Conservation (phyloP, 306 rosid species). For the Dalbergia cultrata region DNA sequence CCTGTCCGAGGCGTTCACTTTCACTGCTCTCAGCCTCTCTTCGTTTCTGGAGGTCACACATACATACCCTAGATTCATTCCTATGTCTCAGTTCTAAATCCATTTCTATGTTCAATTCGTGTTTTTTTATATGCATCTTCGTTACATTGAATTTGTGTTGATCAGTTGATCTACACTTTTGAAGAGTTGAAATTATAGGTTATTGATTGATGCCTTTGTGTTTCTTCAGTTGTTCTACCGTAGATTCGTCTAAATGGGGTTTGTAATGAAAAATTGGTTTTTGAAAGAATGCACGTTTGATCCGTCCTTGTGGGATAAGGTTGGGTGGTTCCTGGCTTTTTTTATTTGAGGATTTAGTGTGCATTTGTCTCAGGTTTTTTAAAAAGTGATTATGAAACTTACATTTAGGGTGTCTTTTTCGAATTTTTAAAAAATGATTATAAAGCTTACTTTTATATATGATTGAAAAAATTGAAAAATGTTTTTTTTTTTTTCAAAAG, state of each 20-base stretch:
- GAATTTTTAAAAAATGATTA: no score
- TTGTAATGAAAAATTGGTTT: background rate
- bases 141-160: background rate
- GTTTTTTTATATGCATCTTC: background rate
- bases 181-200: background rate
- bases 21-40: constrained; percentile 90
- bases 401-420: no score
- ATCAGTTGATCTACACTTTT: background rate
- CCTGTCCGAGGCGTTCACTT: constrained; percentile 98
- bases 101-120: background rate
- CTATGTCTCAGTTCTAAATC: background rate
- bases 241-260: background rate
- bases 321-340: background rate
- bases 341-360: background rate
- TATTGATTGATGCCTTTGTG: background rate
- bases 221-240: background rate
- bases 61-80: background rate
- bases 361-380: no score
- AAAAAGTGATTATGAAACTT: no score
- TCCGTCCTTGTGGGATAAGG: background rate
- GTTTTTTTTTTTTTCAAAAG: no score
- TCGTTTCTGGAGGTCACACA: constrained; percentile 90
- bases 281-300: background rate
- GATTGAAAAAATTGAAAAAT: no score
- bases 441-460: no score